Evolutionary conservation across 2,329 filamentous ascomycete species (phyloP).

Genomic region (Fusarium ramigenum): DNA sequence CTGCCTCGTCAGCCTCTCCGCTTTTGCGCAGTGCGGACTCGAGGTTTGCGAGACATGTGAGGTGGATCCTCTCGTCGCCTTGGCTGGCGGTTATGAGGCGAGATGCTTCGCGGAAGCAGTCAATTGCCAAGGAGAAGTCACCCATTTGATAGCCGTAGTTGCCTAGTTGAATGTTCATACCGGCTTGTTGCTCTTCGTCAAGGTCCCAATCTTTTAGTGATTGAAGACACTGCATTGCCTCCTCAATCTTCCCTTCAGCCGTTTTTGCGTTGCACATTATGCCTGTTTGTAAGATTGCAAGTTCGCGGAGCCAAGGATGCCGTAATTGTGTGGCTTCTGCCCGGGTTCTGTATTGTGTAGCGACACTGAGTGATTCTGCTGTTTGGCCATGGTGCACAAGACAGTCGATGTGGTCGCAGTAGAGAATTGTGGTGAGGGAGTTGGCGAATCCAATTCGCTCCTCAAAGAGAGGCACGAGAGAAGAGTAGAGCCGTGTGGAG

Average conservation of each 20-base stretch:
- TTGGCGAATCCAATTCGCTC: conserved; percentile 46
- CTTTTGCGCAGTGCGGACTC: conserved; percentile 42
- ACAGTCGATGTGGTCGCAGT: conserved; percentile 49
- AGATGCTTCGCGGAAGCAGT: conserved; percentile 45
- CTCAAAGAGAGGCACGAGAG: conserved; percentile 46
- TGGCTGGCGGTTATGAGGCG: conserved; percentile 41
- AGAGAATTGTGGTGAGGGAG: conserved; percentile 46
- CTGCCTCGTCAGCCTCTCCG: conserved; percentile 40
- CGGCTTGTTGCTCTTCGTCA: conserved; percentile 45
- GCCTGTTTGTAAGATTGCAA: conserved; percentile 46
- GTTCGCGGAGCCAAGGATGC: conserved; percentile 46
- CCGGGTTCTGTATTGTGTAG: conserved; percentile 41
- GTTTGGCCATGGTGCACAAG: conserved; percentile 41
- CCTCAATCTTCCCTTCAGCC: conserved; percentile 43
- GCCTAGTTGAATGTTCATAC: conserved; percentile 46
- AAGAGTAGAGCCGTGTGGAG: conserved; percentile 45
- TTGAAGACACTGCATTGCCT: conserved; percentile 45
- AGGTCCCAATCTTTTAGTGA: conserved; percentile 44
- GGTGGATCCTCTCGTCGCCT: conserved; percentile 46
- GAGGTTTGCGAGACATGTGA: conserved; percentile 48
- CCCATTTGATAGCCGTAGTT: conserved; percentile 46
- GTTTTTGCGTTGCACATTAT: conserved; percentile 44
- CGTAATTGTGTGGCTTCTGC: conserved; percentile 44
- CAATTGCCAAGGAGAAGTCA: conserved; percentile 42
- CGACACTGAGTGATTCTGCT: conserved; percentile 43